A percentile compares a stretch with the other conserved stretches of the same genome.
Evolutionary conservation across 2,329 filamentous ascomycete genomes (phyloP).

Genomic region (Aspergillus persii): DNA sequence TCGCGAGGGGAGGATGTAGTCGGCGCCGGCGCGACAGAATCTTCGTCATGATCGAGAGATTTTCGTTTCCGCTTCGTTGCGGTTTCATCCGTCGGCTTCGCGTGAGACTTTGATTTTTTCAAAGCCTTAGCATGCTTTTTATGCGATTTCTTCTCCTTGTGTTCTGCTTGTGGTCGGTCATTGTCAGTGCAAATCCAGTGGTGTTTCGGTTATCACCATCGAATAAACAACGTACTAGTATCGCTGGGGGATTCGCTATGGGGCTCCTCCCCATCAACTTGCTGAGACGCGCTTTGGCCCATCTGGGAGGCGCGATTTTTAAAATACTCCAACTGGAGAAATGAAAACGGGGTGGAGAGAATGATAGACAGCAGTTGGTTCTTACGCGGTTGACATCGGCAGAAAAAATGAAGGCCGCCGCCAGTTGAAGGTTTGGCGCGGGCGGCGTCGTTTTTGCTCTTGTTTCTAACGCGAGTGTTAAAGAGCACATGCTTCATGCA

Average conservation of each 20-base stretch:
- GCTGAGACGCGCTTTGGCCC: conserved; percentile 22
- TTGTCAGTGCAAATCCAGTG: background rate
- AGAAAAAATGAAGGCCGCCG: conserved; percentile 1
- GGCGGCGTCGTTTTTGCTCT: background rate
- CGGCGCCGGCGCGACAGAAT: background rate
- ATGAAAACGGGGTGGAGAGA: background rate
- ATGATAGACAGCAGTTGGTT: background rate
- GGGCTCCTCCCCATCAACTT: conserved; percentile 1
- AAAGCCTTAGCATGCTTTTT: background rate
- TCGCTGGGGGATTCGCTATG: background rate
- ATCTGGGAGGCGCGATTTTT: conserved; percentile 6
- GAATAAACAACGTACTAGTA: conserved; percentile 9
- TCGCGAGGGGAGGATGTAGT: background rate
- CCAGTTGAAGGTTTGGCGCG: background rate
- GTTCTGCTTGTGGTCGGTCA: background rate
- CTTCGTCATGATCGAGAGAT: background rate
- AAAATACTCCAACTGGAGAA: background rate
- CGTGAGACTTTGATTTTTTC: background rate
- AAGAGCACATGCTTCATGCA: background rate
- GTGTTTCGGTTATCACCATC: background rate
- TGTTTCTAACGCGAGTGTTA: background rate
- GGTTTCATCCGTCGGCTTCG: background rate
- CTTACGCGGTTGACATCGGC: background rate
- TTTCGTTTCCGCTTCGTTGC: conserved; percentile 5
- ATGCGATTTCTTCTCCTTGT: background rate